phyloP scores from a whole-genome alignment of 345 rosid species.

The Sisymbrium irio region DNA sequence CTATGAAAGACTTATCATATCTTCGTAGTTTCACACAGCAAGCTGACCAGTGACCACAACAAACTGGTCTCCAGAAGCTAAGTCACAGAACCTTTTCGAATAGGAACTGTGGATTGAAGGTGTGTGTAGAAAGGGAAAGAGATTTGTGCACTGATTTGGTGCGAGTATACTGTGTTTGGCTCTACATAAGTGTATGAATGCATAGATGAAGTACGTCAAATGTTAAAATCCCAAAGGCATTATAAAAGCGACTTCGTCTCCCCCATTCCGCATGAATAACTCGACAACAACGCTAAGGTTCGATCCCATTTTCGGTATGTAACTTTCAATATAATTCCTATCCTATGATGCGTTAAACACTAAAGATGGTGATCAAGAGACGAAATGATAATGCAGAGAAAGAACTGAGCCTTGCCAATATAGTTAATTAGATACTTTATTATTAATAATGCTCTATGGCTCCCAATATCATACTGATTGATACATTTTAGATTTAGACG shows the following conservation, averaged over 20 bases:
- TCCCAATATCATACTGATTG: not conserved
- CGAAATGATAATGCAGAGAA: not conserved
- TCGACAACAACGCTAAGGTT: not conserved
- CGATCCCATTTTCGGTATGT: not conserved
- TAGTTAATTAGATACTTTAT: not conserved
- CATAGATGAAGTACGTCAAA: not conserved
- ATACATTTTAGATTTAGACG: not conserved
- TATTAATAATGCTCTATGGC: not conserved
- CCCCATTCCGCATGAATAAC: no score
- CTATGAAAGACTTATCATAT: no score
- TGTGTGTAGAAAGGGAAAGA: not conserved
- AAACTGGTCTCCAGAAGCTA: no score
- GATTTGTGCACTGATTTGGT: not conserved
- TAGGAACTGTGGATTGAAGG: not conserved
- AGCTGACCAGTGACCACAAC: no score
- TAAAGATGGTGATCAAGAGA: not conserved
- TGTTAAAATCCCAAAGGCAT: no score
- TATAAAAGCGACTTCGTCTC: no score
- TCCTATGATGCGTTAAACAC: not conserved
- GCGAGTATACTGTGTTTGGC: not conserved
- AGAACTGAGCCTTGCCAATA: conserved; percentile 3
- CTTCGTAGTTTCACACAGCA: no score
- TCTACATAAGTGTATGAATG: not conserved
- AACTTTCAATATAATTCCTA: not conserved
- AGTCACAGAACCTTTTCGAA: no score